Evolutionary conservation across 108 stramenopile species (phyloP).

Genomic region (Skeletonema grethae): DNA sequence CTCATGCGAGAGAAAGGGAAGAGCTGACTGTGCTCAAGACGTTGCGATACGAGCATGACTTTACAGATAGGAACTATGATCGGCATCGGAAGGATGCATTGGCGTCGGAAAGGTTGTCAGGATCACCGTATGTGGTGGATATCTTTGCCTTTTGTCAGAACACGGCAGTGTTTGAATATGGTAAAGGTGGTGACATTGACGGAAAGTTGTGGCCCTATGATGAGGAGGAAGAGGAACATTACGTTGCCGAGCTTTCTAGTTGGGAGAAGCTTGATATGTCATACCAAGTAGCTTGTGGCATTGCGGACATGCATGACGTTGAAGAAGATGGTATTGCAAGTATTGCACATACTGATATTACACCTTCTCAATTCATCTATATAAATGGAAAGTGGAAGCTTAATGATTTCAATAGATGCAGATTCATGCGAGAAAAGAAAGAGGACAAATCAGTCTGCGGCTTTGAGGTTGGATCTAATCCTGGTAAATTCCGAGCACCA

Average conservation of each 20-base stretch:
- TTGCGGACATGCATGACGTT: slow-evolving; percentile 70
- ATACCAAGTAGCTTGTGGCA: slow-evolving; percentile 58
- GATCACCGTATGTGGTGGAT: slow-evolving; percentile 61
- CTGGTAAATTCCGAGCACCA: slow-evolving; percentile 4
- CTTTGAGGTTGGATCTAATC: slow-evolving; percentile 10
- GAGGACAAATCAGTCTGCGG: slow-evolving; percentile 28
- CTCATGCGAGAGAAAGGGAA: not conserved
- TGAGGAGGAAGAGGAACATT: slow-evolving; percentile 31
- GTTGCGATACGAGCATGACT: slow-evolving; percentile 54
- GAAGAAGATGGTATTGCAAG: slow-evolving; percentile 55
- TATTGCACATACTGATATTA: slow-evolving; percentile 73
- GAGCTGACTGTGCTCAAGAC: slow-evolving; percentile 65
- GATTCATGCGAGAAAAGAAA: slow-evolving; percentile 51
- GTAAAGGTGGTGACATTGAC: slow-evolving; percentile 59
- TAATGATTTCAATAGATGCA: slow-evolving; percentile 78
- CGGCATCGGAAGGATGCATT: slow-evolving; percentile 79
- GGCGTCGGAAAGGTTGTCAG: slow-evolving; percentile 51
- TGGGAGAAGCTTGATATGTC: slow-evolving; percentile 59
- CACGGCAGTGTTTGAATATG: slow-evolving; percentile 72
- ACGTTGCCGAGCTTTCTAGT: slow-evolving; percentile 27
- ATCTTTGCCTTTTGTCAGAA: slow-evolving; percentile 73
- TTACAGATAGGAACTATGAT: slow-evolving; percentile 70
- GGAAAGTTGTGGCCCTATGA: slow-evolving; percentile 44
- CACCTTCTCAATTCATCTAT: slow-evolving; percentile 65
- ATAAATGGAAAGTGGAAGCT: slow-evolving; percentile 67